phyloP scores from a whole-genome alignment of 2,329 filamentous ascomycete genomes.

The Clarireedia hainanense region DNA sequence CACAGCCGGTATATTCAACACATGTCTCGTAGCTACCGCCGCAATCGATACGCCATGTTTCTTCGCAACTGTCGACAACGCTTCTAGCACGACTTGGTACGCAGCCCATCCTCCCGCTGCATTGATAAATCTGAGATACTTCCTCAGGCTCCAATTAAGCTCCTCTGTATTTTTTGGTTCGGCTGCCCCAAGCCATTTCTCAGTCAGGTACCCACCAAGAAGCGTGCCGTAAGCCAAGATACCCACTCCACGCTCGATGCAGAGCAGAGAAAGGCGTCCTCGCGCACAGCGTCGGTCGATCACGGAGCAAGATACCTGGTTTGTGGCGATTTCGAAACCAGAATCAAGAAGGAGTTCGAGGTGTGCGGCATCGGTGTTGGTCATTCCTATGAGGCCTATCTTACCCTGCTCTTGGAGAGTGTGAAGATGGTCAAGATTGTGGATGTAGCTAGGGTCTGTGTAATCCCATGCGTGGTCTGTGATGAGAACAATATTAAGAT shows the following conservation, averaged over 20 bases:
- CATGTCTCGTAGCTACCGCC: slow-evolving; percentile 8
- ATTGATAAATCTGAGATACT: slow-evolving; percentile 32
- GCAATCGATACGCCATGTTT: slow-evolving; percentile 6
- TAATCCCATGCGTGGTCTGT: not conserved
- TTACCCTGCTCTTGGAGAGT: slow-evolving; percentile 23
- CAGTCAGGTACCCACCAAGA: slow-evolving; percentile 26
- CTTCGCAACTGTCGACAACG: not conserved
- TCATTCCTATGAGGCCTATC: slow-evolving; percentile 26
- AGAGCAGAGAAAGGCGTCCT: slow-evolving; percentile 23
- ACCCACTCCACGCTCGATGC: slow-evolving; percentile 20
- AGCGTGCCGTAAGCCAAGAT: slow-evolving; percentile 30
- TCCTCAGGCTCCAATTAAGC: slow-evolving; percentile 28
- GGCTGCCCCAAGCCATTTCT: slow-evolving; percentile 23
- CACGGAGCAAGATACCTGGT: slow-evolving; percentile 29
- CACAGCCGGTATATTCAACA: slow-evolving; percentile 6
- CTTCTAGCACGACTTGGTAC: slow-evolving; percentile 8
- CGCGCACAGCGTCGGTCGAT: slow-evolving; percentile 25
- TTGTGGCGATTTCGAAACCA: slow-evolving; percentile 28
- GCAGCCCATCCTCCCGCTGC: slow-evolving; percentile 26
- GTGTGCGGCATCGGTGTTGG: slow-evolving; percentile 29
- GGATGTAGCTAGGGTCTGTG: slow-evolving; percentile 25
- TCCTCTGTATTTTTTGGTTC: slow-evolving; percentile 18
- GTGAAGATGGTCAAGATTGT: slow-evolving; percentile 28
- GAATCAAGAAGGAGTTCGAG: slow-evolving; percentile 27
- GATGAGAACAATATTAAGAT: not conserved